Evolutionary conservation across 2,329 filamentous ascomycete genomes (phyloP).

Genomic region (Sphaerostilbella broomeana): DNA sequence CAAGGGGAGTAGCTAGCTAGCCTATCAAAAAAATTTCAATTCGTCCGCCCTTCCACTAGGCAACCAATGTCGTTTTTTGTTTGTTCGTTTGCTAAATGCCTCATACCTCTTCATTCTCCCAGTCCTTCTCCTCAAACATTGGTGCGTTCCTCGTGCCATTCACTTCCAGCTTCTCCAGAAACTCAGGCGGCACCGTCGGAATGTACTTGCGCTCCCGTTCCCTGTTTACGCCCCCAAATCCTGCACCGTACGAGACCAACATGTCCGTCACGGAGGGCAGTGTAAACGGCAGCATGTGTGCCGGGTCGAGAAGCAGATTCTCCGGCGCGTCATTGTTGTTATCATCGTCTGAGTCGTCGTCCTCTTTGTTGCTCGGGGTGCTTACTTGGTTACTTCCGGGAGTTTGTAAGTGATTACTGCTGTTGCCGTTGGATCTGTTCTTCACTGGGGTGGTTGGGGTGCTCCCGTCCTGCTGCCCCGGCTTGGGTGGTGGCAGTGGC

Average conservation of each 20-base stretch:
- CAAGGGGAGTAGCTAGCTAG: too few relatives aligned
- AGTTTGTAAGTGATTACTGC: conserved; percentile 35
- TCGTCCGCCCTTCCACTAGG: too few relatives aligned
- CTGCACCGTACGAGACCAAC: conserved; percentile 90
- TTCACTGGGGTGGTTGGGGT: conserved; percentile 40
- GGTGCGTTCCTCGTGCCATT: conserved; percentile 45
- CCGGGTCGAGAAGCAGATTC: conserved; percentile 76
- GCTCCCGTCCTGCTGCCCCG: conserved; percentile 31
- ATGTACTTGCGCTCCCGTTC: conserved; percentile 94
- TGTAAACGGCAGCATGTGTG: conserved; percentile 90
- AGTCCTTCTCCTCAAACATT: conserved; percentile 58
- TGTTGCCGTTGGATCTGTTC: conserved; percentile 35
- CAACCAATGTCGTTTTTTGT: too few relatives aligned
- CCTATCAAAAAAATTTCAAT: neutral
- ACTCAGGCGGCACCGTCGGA: conserved; percentile 88
- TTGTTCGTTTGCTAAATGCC: neutral
- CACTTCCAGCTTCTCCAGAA: conserved; percentile 76
- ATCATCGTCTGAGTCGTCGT: conserved; percentile 41
- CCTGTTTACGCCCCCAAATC: conserved; percentile 85
- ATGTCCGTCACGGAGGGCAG: conserved; percentile 95
- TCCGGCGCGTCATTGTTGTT: conserved; percentile 62
- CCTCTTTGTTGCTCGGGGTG: conserved; percentile 30
- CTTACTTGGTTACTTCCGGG: conserved; percentile 36
- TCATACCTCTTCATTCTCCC: conserved; percentile 58
- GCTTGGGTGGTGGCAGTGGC: conserved; percentile 33